These are phyloP conservation scores for Amesomyces nigricolor DNA, from an alignment of 2,329 filamentous ascomycete genomes.

Conservation along the genomic window DNA sequence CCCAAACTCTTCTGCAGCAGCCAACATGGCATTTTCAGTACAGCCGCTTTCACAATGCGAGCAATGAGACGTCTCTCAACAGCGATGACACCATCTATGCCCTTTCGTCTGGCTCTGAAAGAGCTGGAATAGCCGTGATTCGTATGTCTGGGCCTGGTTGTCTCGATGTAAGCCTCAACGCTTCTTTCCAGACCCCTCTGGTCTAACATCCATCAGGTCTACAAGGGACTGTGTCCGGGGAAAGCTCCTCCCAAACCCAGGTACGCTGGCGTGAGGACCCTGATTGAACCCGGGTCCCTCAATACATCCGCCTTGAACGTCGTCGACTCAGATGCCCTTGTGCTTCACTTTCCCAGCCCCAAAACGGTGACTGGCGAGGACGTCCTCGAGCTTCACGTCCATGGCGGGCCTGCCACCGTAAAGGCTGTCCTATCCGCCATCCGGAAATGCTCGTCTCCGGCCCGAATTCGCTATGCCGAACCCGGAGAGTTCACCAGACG, in stretches of 20 bases:
- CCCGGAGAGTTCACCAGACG: conserved; percentile 92
- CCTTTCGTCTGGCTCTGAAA: conserved; percentile 77
- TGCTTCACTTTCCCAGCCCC: conserved; percentile 77
- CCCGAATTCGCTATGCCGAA: conserved; percentile 74
- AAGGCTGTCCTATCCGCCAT: conserved; percentile 80
- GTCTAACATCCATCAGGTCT: conserved; percentile 39
- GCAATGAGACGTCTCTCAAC: neutral
- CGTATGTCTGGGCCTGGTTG: conserved; percentile 78
- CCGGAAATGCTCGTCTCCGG: conserved; percentile 40
- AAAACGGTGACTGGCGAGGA: conserved; percentile 88
- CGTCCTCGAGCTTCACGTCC: conserved; percentile 87
- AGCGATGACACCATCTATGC: conserved; percentile 75
- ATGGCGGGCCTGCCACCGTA: conserved; percentile 83
- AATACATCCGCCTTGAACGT: conserved; percentile 42
- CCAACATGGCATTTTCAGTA: neutral
- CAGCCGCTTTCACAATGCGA: conserved; percentile 10
- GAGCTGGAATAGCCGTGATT: conserved; percentile 85
- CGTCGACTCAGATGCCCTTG: conserved; percentile 69
- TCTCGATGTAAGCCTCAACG: conserved; percentile 48
- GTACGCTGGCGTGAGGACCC: conserved; percentile 65
- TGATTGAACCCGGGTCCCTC: conserved; percentile 49
- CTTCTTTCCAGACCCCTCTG: neutral
- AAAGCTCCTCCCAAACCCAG: conserved; percentile 43
- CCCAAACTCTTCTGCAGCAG: neutral
- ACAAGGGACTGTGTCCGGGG: conserved; percentile 45